Evolutionary conservation across 768 basidiomycete species (phyloP).

Genomic region (Leucosporidium scottii): DNA sequence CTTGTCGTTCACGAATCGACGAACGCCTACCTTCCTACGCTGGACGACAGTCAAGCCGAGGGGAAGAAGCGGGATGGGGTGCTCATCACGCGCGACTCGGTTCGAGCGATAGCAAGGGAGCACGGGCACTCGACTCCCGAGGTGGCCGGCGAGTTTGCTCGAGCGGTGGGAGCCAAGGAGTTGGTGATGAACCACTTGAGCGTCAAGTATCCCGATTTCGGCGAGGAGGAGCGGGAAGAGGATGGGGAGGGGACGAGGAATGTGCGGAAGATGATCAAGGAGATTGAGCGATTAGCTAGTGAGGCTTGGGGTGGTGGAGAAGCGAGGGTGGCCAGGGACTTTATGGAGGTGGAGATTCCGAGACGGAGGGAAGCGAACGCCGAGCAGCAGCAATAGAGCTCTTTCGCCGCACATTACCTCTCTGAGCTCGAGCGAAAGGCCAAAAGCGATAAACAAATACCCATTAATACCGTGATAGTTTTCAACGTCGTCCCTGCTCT

Average conservation of each 20-base stretch:
- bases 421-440: conserved; percentile 3
- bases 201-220: conserved; percentile 48
- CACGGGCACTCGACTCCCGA: conserved; percentile 71
- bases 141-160: conserved; percentile 65
- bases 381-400: too few species aligned
- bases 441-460: not conserved
- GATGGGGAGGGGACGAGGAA: not conserved
- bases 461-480: not conserved
- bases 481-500: not conserved
- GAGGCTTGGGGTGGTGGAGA: conserved; percentile 1
- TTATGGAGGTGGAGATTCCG: conserved; percentile 22
- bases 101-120: conserved; percentile 56
- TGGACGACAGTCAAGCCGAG: conserved; percentile 41
- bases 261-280: conserved; percentile 8
- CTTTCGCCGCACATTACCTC: too few species aligned
- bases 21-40: conserved; percentile 59
- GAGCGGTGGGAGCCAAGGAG: conserved; percentile 52
- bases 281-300: conserved; percentile 23
- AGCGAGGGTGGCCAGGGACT: conserved; percentile 26
- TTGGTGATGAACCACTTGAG: conserved; percentile 75
- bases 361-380: not conserved
- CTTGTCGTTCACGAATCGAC: conserved; percentile 83
- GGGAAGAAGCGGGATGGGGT: not conserved
- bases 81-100: conserved; percentile 44
- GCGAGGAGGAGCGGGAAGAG: not conserved